Base-by-base conservation (phyloP, 2,329 filamentous ascomycete genomes). In the Sordariomycetes sp. region DNA sequence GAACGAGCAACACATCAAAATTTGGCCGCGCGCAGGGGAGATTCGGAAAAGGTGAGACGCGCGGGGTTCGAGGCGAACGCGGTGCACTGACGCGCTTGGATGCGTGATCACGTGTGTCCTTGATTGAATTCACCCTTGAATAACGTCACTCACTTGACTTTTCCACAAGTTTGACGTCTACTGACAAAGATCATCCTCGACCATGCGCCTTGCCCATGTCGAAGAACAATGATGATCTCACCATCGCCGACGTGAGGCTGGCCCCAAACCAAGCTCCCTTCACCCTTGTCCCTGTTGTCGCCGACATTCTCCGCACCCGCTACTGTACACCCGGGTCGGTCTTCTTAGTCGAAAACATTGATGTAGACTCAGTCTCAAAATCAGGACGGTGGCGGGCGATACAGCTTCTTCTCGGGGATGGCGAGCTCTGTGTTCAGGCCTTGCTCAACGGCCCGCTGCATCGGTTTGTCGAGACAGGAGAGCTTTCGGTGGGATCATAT, bases 351-450 rank as follows among this genome's bases (percentile, higher is more conserved):
- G 66, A 70, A 38, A 57, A 53, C 30, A 38, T 70, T n/a, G 57
- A 67, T 10, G 34, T 43, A 12, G 39, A 57, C 1, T 46, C 59
- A 1, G 49, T 65, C 0, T 55, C 61, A 1, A 35, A 41, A 6
- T 52, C 47, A 3, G 51, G 44, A 12, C 46, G 55, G 47, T 64
- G 64, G 58, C 63, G 67, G 21, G 54, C 57, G 3, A 45, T 72
- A 1, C 58, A 69, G 3, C 42, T 75, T 9, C 35, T 74, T 1
- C 58, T 75, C 0, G 65, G 70, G 24, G 71, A 75, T 41, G 69
- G 70, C 2, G 57, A 66, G 43, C 47, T 72, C 4, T 73, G 66
- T 41, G 58, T 75, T n/a, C 70, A 75, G 46, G 68, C 68, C 0
- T 48, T 75, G 7, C 47, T 74, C 27, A 49, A 51, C 6, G 51